Conservation (phyloP, 768 basidiomycete genomes). For the Pisolithus albus region DNA sequence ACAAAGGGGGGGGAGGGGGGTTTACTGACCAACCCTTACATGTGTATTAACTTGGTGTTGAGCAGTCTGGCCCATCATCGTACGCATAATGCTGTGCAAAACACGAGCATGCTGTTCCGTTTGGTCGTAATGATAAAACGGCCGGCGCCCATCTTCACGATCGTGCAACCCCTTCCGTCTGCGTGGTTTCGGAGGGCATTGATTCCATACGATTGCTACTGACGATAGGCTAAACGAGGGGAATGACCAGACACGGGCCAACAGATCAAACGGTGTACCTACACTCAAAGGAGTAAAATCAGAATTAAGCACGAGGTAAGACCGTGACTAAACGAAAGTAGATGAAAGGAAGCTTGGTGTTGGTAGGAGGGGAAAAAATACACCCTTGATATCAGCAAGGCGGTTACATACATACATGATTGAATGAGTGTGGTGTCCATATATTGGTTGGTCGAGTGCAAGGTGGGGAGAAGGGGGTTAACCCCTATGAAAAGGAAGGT, state of each 20-base stretch:
- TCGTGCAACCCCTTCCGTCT: background rate
- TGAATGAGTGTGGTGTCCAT: background rate
- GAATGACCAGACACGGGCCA: background rate
- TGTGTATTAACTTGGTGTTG: too few relatives aligned
- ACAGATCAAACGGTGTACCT: background rate
- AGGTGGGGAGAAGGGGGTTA: background rate
- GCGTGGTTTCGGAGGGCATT: background rate
- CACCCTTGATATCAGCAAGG: background rate
- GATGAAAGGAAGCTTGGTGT: background rate
- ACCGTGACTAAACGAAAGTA: background rate
- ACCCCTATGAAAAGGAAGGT: background rate
- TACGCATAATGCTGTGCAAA: background rate
- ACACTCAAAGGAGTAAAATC: background rate
- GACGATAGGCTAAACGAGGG: background rate
- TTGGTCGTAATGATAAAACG: too few relatives aligned
- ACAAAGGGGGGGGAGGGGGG: too few relatives aligned
- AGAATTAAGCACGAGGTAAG: background rate
- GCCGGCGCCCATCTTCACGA: background rate
- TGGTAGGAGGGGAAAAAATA: background rate
- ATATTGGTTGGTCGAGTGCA: background rate
- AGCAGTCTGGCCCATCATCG: background rate
- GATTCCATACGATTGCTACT: background rate
- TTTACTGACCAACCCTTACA: too few relatives aligned
- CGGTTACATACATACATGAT: background rate
- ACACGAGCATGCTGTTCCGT: too few relatives aligned